Evolutionary conservation across 208 protist genomes (phyloP).

Genomic region (Phytomonas sp.): DNA sequence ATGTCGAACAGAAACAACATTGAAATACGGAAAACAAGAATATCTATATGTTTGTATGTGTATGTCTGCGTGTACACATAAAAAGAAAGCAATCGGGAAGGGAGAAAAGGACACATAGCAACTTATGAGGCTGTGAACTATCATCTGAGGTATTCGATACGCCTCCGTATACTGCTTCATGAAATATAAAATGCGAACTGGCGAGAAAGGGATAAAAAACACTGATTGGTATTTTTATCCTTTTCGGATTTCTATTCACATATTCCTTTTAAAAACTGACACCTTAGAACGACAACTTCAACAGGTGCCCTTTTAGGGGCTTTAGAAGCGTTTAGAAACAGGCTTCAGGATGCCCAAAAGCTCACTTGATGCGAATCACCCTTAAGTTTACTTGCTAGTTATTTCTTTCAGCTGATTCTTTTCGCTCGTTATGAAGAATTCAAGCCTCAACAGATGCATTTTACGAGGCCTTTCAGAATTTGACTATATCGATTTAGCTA

Average conservation of each 20-base stretch:
- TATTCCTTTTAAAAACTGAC: no score
- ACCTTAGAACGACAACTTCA: no score
- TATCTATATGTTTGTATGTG: background rate
- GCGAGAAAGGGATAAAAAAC: background rate
- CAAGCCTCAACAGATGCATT: background rate
- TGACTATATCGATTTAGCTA: background rate
- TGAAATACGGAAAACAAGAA: conserved; percentile 7
- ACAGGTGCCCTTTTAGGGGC: no score
- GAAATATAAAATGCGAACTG: conserved; percentile 1
- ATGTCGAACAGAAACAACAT: background rate
- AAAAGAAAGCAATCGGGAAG: background rate
- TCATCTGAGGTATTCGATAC: background rate
- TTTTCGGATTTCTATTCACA: no score
- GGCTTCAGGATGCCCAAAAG: background rate
- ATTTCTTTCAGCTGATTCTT: background rate
- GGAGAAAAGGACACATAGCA: background rate
- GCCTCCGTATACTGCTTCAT: background rate
- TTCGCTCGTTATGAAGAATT: background rate
- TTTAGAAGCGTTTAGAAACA: no score
- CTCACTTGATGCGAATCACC: background rate
- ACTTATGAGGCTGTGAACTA: background rate
- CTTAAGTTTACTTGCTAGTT: background rate
- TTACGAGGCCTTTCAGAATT: background rate
- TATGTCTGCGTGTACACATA: background rate
- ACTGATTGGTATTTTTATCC: no score